Conservation (phyloP, 805 yeast species). For the Candida nemodendra region DNA sequence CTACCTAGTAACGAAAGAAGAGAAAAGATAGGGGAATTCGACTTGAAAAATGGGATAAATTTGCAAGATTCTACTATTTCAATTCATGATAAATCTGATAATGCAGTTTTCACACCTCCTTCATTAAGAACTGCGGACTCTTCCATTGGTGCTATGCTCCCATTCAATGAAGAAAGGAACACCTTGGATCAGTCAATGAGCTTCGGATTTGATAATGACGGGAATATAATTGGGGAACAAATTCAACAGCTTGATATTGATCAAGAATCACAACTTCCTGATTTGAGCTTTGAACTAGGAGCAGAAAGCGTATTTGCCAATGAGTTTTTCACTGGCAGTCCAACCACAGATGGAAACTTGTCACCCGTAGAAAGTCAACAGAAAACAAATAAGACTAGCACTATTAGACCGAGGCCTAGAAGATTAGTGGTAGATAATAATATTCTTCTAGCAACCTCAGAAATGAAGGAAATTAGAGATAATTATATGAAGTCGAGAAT, state of each 20-base stretch:
- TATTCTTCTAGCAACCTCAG: conserved; percentile 11
- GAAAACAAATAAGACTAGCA: background rate
- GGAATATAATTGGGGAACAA: conserved; percentile 10
- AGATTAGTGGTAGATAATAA: conserved; percentile 15
- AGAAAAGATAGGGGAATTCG: conserved; percentile 11
- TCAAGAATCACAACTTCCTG: conserved; percentile 7
- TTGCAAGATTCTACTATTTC: conserved; percentile 12
- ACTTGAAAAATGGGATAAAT: conserved; percentile 7
- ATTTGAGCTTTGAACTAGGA: conserved; percentile 7
- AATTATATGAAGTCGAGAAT: conserved; percentile 9
- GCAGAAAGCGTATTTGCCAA: conserved; percentile 1
- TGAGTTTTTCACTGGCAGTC: background rate
- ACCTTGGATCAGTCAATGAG: conserved; percentile 10
- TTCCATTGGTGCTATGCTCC: conserved; percentile 2
- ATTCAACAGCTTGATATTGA: conserved; percentile 7
- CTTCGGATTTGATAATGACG: conserved; percentile 16
- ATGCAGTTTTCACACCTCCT: conserved; percentile 11
- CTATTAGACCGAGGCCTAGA: conserved; percentile 7
- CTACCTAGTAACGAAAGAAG: background rate
- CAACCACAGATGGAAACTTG: too few species aligned
- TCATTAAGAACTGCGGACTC: conserved; percentile 8
- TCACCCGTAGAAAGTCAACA: too few species aligned
- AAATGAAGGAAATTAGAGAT: conserved; percentile 19
- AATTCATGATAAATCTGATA: conserved; percentile 2
- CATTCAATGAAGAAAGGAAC: conserved; percentile 4